These are phyloP conservation scores for Epichloe bromicola DNA, from an alignment of 2,329 filamentous ascomycete genomes.

Conservation along the genomic window DNA sequence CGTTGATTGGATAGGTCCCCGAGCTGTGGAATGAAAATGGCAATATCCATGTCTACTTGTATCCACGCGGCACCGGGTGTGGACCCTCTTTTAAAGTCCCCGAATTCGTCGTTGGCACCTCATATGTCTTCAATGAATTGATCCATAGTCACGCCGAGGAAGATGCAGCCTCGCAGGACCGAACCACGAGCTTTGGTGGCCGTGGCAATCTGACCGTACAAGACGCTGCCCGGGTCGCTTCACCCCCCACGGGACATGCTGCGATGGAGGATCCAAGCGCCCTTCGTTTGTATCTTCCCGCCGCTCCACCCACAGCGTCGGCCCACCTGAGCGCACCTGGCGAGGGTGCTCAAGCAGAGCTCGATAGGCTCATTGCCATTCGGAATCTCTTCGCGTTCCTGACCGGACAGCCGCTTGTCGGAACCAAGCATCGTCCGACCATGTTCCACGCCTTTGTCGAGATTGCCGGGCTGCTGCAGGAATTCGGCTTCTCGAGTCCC, in stretches of 20 bases:
- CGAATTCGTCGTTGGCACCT: constrained; percentile 39
- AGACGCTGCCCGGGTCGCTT: constrained; percentile 31
- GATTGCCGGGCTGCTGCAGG: constrained; percentile 38
- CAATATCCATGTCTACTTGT: constrained; percentile 44
- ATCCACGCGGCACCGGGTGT: constrained; percentile 33
- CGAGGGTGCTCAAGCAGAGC: constrained; percentile 23
- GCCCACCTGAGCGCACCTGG: constrained; percentile 21
- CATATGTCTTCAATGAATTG: constrained; percentile 39
- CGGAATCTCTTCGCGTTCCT: constrained; percentile 56
- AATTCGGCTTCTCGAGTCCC: constrained; percentile 43
- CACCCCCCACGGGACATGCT: constrained; percentile 26
- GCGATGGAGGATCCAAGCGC: constrained; percentile 24
- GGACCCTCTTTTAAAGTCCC: constrained; percentile 47
- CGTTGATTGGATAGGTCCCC: constrained; percentile 35
- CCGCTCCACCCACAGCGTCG: constrained; percentile 23
- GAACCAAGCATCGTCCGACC: constrained; percentile 37
- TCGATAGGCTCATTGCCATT: constrained; percentile 44
- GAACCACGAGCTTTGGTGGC: constrained; percentile 30
- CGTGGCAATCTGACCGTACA: constrained; percentile 34
- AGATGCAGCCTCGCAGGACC: constrained; percentile 10
- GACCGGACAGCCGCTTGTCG: constrained; percentile 49
- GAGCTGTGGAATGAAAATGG: constrained; percentile 53
- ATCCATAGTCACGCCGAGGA: constrained; percentile 28
- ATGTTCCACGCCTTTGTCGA: constrained; percentile 42
- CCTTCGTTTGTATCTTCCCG: constrained; percentile 41